Percentiles rank a stretch among this genome's conserved stretches.
These are phyloP conservation scores for Plantago coronopus DNA, from an alignment of 305 asterid species.

Conservation along the genomic window DNA sequence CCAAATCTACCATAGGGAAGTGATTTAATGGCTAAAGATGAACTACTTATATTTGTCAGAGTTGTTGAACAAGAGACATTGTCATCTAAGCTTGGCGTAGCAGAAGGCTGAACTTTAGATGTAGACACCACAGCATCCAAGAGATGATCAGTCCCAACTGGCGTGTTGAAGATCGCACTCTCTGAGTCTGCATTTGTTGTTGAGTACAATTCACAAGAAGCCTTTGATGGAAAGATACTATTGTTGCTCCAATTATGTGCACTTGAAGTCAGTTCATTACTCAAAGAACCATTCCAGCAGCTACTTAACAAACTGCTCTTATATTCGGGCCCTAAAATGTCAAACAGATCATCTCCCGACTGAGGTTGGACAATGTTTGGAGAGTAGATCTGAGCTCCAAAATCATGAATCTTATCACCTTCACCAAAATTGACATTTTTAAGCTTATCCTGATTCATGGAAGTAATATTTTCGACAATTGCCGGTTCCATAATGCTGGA, in stretches of 20 bases:
- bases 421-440: conserved; percentile 11
- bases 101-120: conserved; percentile 33
- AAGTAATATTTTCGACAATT: conserved; percentile 11
- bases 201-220: conserved; percentile 30
- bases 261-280: conserved; percentile 22
- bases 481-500: conserved; percentile 21
- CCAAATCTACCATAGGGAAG: conserved; percentile 36
- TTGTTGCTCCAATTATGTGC: conserved; percentile 24
- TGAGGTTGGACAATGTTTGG: conserved; percentile 26
- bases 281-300: conserved; percentile 31
- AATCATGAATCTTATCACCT: conserved; percentile 6
- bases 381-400: conserved; percentile 9
- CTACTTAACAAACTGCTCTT: conserved; percentile 33
- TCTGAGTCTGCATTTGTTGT: conserved; percentile 36
- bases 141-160: conserved; percentile 39
- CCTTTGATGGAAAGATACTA: conserved; percentile 24
- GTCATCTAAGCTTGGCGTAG: conserved; percentile 32
- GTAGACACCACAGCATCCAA: conserved; percentile 59
- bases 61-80: conserved; percentile 50
- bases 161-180: conserved; percentile 31
- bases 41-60: conserved; percentile 38
- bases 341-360: conserved; percentile 61
- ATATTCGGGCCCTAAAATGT: conserved; percentile 54
- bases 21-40: conserved; percentile 31
- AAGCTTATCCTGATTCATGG: not conserved